These are phyloP conservation scores for Ceratobasidium sp. DNA, from an alignment of 1,284 basidiomycete species.

Conservation along the genomic window DNA sequence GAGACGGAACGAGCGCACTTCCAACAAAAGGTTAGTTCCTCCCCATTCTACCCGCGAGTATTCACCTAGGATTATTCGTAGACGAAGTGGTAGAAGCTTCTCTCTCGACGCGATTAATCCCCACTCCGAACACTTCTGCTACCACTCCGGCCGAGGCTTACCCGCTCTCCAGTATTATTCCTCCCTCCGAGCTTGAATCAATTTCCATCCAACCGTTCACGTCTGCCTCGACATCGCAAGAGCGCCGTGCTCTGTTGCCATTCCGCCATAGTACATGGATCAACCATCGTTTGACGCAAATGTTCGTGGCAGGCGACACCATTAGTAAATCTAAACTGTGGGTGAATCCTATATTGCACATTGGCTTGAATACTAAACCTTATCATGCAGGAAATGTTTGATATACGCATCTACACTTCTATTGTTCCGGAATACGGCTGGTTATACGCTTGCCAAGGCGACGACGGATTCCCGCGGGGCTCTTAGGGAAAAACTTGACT, in stretches of 20 bases:
- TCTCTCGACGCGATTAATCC: slow-evolving; percentile 78
- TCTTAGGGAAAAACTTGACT: slow-evolving; percentile 68
- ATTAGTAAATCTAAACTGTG: slow-evolving; percentile 70
- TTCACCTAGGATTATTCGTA: slow-evolving; percentile 4
- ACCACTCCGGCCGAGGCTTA: slow-evolving; percentile 77
- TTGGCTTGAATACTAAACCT: slow-evolving; percentile 36
- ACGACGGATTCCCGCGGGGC: slow-evolving; percentile 50
- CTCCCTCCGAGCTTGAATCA: slow-evolving; percentile 80
- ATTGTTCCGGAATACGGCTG: slow-evolving; percentile 69
- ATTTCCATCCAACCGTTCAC: slow-evolving; percentile 69
- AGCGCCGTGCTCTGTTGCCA: slow-evolving; percentile 71
- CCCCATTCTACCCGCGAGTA: background rate
- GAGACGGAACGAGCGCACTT: slow-evolving; percentile 74
- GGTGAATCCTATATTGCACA: background rate
- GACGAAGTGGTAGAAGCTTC: slow-evolving; percentile 67
- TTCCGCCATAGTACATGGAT: slow-evolving; percentile 77
- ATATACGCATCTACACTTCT: slow-evolving; percentile 85
- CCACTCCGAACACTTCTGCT: slow-evolving; percentile 76
- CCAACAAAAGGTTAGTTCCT: slow-evolving; percentile 71
- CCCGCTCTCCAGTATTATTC: slow-evolving; percentile 79
- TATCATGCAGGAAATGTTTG: slow-evolving; percentile 72
- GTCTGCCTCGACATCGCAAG: slow-evolving; percentile 63
- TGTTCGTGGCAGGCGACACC: slow-evolving; percentile 63
- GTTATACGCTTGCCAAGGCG: slow-evolving; percentile 65
- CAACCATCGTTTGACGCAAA: slow-evolving; percentile 66